Conservation (phyloP, 2,329 filamentous ascomycete genomes). For the Juglanconis sp. region DNA sequence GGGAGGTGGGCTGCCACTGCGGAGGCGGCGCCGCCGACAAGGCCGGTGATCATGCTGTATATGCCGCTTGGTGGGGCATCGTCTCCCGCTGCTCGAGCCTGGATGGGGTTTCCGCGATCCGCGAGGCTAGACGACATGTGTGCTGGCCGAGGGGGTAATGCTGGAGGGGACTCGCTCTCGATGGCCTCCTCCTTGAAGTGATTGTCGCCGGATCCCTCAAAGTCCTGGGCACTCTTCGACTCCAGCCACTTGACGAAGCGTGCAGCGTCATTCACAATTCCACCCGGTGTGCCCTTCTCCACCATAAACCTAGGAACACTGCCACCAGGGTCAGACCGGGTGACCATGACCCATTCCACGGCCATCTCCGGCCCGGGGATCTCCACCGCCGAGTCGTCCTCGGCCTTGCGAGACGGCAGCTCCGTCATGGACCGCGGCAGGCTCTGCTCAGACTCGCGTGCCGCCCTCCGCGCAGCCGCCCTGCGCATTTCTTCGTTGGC, state of each 20-base stretch:
- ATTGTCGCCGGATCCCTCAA: constrained; percentile 25
- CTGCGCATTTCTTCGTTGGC: constrained; percentile 42
- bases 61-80: constrained; percentile 41
- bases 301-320: constrained; percentile 87
- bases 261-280: constrained; percentile 73
- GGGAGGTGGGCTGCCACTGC: constrained; percentile 40
- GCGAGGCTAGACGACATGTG: constrained; percentile 13
- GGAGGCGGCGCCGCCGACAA: constrained; percentile 48
- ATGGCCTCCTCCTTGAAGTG: constrained; percentile 23
- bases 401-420: constrained; percentile 6
- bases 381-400: constrained; percentile 2
- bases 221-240: constrained; percentile 35
- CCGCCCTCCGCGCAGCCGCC: constrained; percentile 33
- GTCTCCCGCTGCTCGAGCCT: constrained; percentile 10
- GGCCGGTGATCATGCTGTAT: constrained; percentile 54
- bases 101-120: constrained; percentile 9
- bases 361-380: constrained; percentile 32
- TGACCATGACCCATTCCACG: constrained; percentile 91
- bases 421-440: constrained; percentile 6
- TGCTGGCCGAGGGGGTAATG: constrained; percentile 18
- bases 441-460: constrained; percentile 1
- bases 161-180: constrained; percentile 27
- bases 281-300: constrained; percentile 80
- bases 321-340: constrained; percentile 81
- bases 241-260: constrained; percentile 78